A percentile compares a stretch with the other conserved stretches of the same genome.
Conservation (phyloP, 805 yeast genomes). For the Tetrapisispora fleetii region DNA sequence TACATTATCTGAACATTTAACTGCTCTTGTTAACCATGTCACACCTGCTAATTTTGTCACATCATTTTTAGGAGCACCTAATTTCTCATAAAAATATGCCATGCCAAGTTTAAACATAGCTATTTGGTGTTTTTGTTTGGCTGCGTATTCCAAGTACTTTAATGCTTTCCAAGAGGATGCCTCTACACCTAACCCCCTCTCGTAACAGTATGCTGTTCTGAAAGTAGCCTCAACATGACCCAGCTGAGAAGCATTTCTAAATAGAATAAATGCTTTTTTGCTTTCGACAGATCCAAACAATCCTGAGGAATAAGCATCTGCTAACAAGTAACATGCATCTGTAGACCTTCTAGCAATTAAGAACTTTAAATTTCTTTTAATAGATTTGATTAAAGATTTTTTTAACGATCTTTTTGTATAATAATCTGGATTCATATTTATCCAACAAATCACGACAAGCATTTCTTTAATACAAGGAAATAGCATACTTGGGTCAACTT, state of each 20-base stretch:
- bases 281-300: constrained; percentile 69
- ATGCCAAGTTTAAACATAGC: constrained; percentile 89
- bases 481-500: constrained; percentile 70
- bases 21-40: constrained; percentile 82
- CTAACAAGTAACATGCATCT: constrained; percentile 84
- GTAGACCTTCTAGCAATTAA: constrained; percentile 67
- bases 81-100: constrained; percentile 66
- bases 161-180: constrained; percentile 77
- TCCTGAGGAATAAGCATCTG: constrained; percentile 76
- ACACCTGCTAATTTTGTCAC: constrained; percentile 72
- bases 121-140: constrained; percentile 81
- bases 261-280: constrained; percentile 61
- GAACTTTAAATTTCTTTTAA: constrained; percentile 52
- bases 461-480: constrained; percentile 82
- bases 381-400: constrained; percentile 59
- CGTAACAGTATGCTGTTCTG: constrained; percentile 80
- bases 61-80: constrained; percentile 64
- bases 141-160: constrained; percentile 72
- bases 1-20: constrained; percentile 65
- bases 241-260: constrained; percentile 82
- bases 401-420: constrained; percentile 24
- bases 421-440: constrained; percentile 30
- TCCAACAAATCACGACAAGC: constrained; percentile 65
- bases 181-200: constrained; percentile 84
- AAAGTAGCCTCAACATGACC: constrained; percentile 84